A percentile compares a stretch with the other conserved stretches of the same genome.
These are phyloP conservation scores for Phytophthora aleatoria DNA, from an alignment of 352 stramenopile genomes.

Conservation along the genomic window DNA sequence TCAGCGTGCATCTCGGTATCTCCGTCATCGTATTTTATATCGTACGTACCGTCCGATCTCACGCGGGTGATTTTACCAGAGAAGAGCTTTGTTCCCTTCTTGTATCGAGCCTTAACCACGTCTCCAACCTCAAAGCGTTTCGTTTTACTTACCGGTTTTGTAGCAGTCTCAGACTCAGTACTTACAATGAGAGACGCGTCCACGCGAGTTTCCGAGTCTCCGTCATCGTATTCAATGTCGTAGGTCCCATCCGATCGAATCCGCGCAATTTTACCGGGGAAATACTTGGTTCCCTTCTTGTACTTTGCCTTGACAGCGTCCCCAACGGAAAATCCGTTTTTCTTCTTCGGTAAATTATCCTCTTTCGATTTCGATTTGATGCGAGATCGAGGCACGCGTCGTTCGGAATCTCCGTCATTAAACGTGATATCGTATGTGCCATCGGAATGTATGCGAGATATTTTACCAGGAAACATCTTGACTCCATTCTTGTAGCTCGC, in stretches of 20 bases:
- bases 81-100: conserved; percentile 48
- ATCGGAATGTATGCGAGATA: conserved; percentile 60
- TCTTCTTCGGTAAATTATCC: conserved; percentile 16
- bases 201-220: conserved; percentile 35
- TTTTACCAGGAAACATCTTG: conserved; percentile 62
- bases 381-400: conserved; percentile 33
- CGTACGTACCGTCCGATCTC: conserved; percentile 63
- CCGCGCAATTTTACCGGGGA: conserved; percentile 48
- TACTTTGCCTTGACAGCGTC: conserved; percentile 52
- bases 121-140: conserved; percentile 33
- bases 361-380: conserved; percentile 30
- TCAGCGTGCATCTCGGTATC: conserved; percentile 49
- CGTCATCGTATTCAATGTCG: conserved; percentile 61
- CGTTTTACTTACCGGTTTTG: conserved; percentile 1
- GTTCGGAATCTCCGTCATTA: conserved; percentile 55
- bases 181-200: conserved; percentile 25
- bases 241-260: conserved; percentile 57
- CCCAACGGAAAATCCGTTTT: conserved; percentile 32
- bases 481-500: conserved; percentile 43
- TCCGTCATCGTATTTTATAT: conserved; percentile 71
- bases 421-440: conserved; percentile 59
- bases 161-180: conserved; percentile 3
- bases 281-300: conserved; percentile 49
- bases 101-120: conserved; percentile 45
- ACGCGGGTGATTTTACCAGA: conserved; percentile 51